phyloP scores from a whole-genome alignment of 176 grass and related monocot species.

The Tillandsia fasciculata region DNA sequence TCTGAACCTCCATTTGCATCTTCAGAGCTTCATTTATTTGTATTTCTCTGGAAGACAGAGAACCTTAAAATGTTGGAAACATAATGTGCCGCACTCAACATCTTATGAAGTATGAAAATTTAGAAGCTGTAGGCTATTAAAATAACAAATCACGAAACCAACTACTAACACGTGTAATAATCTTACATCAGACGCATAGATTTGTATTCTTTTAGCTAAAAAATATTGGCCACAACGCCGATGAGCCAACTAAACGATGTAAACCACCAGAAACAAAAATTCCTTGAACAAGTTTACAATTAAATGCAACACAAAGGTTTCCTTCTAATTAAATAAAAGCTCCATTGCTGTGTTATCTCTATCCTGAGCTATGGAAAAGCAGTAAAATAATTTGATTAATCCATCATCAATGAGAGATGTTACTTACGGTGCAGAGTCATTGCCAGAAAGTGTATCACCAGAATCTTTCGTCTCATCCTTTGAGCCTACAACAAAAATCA shows the following conservation, averaged over 20 bases:
- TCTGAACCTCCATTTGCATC: conserved; percentile 99
- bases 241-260: no score
- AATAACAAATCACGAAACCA: no score
- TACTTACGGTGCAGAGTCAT: conserved; percentile 74
- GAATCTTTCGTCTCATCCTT: conserved; percentile 90
- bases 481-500: conserved; percentile 42
- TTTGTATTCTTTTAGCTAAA: no score
- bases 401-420: not conserved
- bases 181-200: no score
- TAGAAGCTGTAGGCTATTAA: not conserved
- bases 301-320: not conserved
- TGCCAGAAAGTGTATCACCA: conserved; percentile 52
- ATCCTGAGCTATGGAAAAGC: no score
- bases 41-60: conserved; percentile 50
- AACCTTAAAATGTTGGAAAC: conserved; percentile 17
- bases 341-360: no score
- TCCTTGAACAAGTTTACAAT: not conserved
- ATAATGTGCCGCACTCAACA: not conserved
- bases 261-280: no score
- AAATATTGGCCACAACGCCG: no score
- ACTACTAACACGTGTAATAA: no score
- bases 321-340: no score
- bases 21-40: conserved; percentile 78
- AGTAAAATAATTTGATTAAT: not conserved
- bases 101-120: not conserved